These are phyloP conservation scores for Russula brevipes DNA, from an alignment of 768 basidiomycete species.

Conservation along the genomic window DNA sequence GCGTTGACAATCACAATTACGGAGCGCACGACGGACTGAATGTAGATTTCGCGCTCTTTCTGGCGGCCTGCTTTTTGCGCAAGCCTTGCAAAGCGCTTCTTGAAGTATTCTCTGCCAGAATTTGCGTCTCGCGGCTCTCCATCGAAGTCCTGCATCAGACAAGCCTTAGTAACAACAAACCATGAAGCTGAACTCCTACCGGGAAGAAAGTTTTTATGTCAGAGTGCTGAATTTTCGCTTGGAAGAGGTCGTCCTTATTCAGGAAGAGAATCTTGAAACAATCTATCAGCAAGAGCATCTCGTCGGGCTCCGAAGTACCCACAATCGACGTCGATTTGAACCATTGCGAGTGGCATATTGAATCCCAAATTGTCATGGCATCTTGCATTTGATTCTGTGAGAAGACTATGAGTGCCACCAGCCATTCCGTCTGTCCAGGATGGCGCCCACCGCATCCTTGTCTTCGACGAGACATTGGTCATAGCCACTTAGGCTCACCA, in stretches of 20 bases:
- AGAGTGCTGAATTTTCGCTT: constrained; percentile 72
- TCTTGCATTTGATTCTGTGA: constrained; percentile 96
- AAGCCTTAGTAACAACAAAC: neutral
- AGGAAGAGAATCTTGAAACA: constrained; percentile 72
- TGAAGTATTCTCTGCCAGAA: constrained; percentile 87
- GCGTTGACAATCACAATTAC: constrained; percentile 21
- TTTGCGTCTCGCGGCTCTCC: constrained; percentile 67
- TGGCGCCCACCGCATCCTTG: constrained; percentile 67
- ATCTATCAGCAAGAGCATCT: neutral
- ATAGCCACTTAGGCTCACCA: constrained; percentile 88
- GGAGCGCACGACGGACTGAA: constrained; percentile 61
- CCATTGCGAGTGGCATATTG: constrained; percentile 97
- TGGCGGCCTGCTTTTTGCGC: constrained; percentile 81
- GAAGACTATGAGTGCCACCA: constrained; percentile 9
- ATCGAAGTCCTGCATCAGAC: constrained; percentile 62
- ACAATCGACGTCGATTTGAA: constrained; percentile 93
- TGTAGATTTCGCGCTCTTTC: constrained; percentile 87
- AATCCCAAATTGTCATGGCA: constrained; percentile 97
- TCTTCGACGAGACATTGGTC: constrained; percentile 94
- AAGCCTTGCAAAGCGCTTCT: constrained; percentile 72
- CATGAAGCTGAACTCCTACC: constrained; percentile 37
- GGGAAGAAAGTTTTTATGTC: constrained; percentile 89
- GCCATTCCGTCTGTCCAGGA: neutral
- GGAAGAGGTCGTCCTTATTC: constrained; percentile 94
- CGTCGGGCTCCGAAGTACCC: constrained; percentile 4